Conservation (phyloP, 2,329 filamentous ascomycete genomes). For the Ascochyta rabiei region DNA sequence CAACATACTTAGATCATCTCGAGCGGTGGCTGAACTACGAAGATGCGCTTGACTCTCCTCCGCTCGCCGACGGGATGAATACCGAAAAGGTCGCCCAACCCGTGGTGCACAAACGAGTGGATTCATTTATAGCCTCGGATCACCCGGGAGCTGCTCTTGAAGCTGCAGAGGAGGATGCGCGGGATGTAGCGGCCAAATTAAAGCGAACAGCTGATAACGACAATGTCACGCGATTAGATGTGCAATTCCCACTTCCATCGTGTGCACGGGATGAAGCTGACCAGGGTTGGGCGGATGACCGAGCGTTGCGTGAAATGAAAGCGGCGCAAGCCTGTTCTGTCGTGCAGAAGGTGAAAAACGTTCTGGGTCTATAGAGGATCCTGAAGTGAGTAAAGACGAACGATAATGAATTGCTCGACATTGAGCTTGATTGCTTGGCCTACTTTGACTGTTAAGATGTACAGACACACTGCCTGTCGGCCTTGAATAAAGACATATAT, state of each 20-base stretch:
- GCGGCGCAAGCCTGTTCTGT: background rate
- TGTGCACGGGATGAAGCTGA: background rate
- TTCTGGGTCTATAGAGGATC: background rate
- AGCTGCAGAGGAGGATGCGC: background rate
- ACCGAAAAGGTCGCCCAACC: background rate
- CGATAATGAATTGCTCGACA: too few species aligned
- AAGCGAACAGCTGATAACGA: background rate
- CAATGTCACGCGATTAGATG: background rate
- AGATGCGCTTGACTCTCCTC: background rate
- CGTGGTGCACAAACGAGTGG: background rate
- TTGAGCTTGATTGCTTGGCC: too few species aligned
- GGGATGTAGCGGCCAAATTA: background rate
- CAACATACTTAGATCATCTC: background rate
- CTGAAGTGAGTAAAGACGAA: too few species aligned
- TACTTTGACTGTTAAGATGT: too few species aligned
- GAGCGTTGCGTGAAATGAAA: background rate
- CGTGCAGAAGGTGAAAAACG: background rate
- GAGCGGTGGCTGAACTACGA: conserved; percentile 6
- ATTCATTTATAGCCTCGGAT: background rate
- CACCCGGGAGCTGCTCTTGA: background rate
- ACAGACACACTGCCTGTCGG: too few species aligned
- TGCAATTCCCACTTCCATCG: background rate
- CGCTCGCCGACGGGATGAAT: background rate
- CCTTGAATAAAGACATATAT: too few species aligned
- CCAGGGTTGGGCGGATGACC: background rate